These are phyloP conservation scores for Ochetophila trinervis DNA, from an alignment of 306 rosid genomes.

Conservation along the genomic window DNA sequence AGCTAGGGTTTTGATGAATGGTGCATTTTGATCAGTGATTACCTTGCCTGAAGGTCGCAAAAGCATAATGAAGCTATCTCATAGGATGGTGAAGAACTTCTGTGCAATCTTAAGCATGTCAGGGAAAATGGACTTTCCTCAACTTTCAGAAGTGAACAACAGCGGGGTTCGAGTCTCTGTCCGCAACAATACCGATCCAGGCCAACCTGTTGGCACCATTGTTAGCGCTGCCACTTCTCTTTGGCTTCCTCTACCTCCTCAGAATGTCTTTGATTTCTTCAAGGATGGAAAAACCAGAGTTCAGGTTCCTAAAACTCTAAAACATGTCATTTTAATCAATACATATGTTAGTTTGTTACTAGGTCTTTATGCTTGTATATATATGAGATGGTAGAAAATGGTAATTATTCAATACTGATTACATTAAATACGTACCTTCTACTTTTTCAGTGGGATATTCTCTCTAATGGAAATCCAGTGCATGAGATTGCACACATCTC, in stretches of 20 bases:
- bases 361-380: too few species aligned
- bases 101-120: slow-evolving; percentile 45
- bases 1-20: slow-evolving; percentile 1
- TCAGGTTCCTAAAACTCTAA: slow-evolving; percentile 37
- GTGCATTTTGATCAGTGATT: slow-evolving; percentile 30
- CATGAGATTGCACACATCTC: slow-evolving; percentile 44
- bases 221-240: slow-evolving; percentile 49
- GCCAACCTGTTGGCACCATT: slow-evolving; percentile 46
- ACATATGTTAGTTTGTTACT: too few species aligned
- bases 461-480: slow-evolving; percentile 31
- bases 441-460: slow-evolving; percentile 66
- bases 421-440: too few species aligned
- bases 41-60: slow-evolving; percentile 30
- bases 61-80: slow-evolving; percentile 44
- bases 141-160: slow-evolving; percentile 32
- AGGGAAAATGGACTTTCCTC: slow-evolving; percentile 39
- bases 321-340: too few species aligned
- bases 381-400: too few species aligned
- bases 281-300: slow-evolving; percentile 34
- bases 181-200: slow-evolving; percentile 28
- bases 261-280: slow-evolving; percentile 40
- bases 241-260: slow-evolving; percentile 50
- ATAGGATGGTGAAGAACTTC: slow-evolving; percentile 56
- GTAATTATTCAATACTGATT: too few species aligned
- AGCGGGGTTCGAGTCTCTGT: slow-evolving; percentile 39